Evolutionary conservation across 768 basidiomycete genomes (phyloP).

Genomic region (Trametes villosa): DNA sequence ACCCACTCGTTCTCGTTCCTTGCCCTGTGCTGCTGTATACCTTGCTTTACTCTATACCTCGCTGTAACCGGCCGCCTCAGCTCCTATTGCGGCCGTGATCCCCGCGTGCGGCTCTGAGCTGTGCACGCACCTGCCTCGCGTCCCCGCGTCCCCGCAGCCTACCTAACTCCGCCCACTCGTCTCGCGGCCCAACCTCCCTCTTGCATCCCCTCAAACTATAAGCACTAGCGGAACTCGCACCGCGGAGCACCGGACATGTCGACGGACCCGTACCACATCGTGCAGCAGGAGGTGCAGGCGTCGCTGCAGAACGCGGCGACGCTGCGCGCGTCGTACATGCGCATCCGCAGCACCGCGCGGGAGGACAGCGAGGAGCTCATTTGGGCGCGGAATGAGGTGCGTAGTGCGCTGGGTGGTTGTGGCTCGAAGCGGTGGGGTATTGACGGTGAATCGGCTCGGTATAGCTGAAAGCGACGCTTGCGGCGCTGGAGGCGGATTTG

Average conservation of each 20-base stretch:
- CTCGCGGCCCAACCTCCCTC: background rate
- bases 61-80: too few relatives aligned
- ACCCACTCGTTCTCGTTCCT: background rate
- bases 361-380: constrained; percentile 80
- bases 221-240: background rate
- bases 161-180: background rate
- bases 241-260: constrained; percentile 49
- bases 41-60: too few relatives aligned
- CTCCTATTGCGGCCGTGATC: background rate
- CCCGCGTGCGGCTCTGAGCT: background rate
- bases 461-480: constrained; percentile 74
- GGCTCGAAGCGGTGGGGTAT: background rate
- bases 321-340: constrained; percentile 73
- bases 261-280: constrained; percentile 85
- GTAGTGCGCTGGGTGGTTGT: constrained; percentile 17
- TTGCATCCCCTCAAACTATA: background rate
- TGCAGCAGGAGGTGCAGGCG: constrained; percentile 80
- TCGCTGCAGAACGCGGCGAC: constrained; percentile 74
- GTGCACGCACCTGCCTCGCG: background rate
- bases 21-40: too few relatives aligned
- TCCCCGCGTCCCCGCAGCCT: background rate
- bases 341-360: constrained; percentile 74
- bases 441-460: background rate
- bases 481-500: constrained; percentile 81
- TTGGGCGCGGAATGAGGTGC: constrained; percentile 79